Evolutionary conservation across 139 green algal species (phyloP).

Genomic region (Nannochloris sp.): DNA sequence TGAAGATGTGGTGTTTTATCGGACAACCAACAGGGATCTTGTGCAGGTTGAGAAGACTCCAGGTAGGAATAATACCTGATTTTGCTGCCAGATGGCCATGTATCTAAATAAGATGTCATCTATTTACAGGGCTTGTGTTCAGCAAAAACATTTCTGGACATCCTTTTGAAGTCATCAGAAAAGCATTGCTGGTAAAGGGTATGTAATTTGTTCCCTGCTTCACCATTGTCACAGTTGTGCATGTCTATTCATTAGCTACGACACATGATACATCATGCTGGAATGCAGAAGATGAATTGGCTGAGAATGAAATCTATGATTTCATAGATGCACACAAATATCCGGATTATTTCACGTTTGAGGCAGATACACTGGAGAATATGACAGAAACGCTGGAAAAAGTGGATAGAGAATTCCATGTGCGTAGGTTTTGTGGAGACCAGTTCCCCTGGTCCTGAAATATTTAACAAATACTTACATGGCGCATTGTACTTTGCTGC

Average conservation of each 20-base stretch:
- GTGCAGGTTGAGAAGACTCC: background rate
- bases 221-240: too few species aligned
- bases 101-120: background rate
- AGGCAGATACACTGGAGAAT: background rate
- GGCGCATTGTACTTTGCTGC: too few species aligned
- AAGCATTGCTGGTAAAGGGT: too few species aligned
- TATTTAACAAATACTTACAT: too few species aligned
- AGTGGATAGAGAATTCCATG: slow-evolving; percentile 1
- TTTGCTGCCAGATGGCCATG: background rate
- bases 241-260: too few species aligned
- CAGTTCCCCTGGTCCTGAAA: too few species aligned
- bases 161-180: background rate
- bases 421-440: background rate
- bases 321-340: slow-evolving; percentile 1
- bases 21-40: background rate
- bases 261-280: too few species aligned
- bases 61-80: background rate
- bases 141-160: background rate
- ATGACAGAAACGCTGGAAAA: background rate
- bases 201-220: too few species aligned
- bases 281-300: background rate
- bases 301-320: background rate
- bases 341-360: background rate
- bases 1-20: background rate
- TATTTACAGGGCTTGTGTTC: background rate